These are phyloP conservation scores for Pseudocercospora ulei DNA, from an alignment of 2,329 filamentous ascomycete species.

Conservation along the genomic window DNA sequence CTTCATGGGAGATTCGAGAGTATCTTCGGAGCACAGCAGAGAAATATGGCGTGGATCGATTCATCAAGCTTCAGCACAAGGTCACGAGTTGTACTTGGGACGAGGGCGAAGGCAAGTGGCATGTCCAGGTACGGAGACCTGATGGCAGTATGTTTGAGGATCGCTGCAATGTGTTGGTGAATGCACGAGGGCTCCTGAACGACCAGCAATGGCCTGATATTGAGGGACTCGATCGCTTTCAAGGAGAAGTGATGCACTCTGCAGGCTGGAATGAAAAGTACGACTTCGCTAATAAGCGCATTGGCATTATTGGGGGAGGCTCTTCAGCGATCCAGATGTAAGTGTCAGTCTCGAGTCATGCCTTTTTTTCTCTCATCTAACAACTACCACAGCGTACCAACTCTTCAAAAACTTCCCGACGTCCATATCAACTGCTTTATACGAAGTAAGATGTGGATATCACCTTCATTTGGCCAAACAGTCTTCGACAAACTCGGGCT, in stretches of 20 bases:
- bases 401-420: no score
- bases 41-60: conserved; percentile 14
- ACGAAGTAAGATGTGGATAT: no score
- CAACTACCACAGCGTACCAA: no score
- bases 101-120: conserved; percentile 11
- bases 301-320: conserved; percentile 37
- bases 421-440: no score
- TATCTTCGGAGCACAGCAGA: conserved; percentile 9
- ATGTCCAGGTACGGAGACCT: conserved; percentile 8
- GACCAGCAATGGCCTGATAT: conserved; percentile 13
- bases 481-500: no score
- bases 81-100: conserved; percentile 14
- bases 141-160: conserved; percentile 7
- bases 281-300: conserved; percentile 31
- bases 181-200: conserved; percentile 14
- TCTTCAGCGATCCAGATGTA: conserved; percentile 38
- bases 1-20: conserved; percentile 26
- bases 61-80: conserved; percentile 28
- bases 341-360: no score
- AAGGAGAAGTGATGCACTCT: conserved; percentile 35
- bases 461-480: no score
- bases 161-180: conserved; percentile 14
- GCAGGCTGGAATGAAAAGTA: conserved; percentile 32
- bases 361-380: no score
- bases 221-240: conserved; percentile 35